phyloP scores from a whole-genome alignment of 179 eudicot genomes.

The Camellia oleifera region DNA sequence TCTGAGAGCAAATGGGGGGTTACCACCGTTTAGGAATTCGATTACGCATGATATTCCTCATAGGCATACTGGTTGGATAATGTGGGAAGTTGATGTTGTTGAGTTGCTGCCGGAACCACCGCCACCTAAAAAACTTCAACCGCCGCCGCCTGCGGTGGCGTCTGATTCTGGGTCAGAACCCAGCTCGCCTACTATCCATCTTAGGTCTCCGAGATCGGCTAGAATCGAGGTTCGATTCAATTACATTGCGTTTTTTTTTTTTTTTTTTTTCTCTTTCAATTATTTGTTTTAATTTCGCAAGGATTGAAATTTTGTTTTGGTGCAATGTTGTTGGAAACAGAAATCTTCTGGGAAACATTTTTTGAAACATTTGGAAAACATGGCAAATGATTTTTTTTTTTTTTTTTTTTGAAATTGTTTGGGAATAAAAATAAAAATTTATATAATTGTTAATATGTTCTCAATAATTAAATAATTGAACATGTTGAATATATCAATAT shows the following conservation, averaged over 20 bases:
- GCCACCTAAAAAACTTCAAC: background rate
- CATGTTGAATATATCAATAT: too few species aligned
- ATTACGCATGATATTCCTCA: constrained; percentile 58
- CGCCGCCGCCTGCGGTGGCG: background rate
- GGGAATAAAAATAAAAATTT: too few species aligned
- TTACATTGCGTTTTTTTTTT: background rate
- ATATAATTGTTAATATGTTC: too few species aligned
- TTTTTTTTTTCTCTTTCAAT: too few species aligned
- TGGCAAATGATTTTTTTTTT: too few species aligned
- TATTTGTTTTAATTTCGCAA: too few species aligned
- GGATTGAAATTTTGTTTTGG: too few species aligned
- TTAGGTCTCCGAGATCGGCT: constrained; percentile 19
- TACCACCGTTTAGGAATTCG: constrained; percentile 61
- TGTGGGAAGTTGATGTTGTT: constrained; percentile 58
- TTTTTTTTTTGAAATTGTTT: too few species aligned
- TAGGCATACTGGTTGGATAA: constrained; percentile 40
- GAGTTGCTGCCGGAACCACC: constrained; percentile 23
- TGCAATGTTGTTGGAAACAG: too few species aligned
- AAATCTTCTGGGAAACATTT: too few species aligned
- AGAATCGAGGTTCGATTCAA: constrained; percentile 23
- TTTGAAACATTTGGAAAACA: too few species aligned
- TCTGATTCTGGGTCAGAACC: constrained; percentile 14
- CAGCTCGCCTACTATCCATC: constrained; percentile 18
- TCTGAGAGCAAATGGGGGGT: constrained; percentile 58
- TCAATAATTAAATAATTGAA: too few species aligned